These are phyloP conservation scores for Croton setiger DNA, from an alignment of 441 rosid species.

Conservation along the genomic window DNA sequence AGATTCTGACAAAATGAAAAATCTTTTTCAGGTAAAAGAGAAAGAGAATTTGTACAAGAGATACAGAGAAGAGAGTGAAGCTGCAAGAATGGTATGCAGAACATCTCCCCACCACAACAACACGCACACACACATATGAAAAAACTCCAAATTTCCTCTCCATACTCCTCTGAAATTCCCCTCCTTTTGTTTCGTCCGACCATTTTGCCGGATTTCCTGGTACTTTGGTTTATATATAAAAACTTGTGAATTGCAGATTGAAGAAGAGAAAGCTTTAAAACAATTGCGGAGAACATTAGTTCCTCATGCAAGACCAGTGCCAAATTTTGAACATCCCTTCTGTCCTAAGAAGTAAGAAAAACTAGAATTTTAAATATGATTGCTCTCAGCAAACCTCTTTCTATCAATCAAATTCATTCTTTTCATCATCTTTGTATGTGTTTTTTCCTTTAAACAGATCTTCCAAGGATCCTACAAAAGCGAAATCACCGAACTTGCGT, in stretches of 20 bases:
- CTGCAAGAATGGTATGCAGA: conserved; percentile 64
- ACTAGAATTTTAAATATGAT: not conserved
- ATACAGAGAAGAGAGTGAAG: conserved; percentile 89
- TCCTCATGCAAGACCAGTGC: conserved; percentile 88
- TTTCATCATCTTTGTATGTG: not conserved
- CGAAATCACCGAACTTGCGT: conserved; percentile 67
- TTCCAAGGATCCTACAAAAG: conserved; percentile 60
- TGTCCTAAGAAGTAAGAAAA: conserved; percentile 70
- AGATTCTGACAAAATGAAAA: not conserved
- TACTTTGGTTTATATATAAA: too few species aligned
- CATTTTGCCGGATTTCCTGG: too few species aligned
- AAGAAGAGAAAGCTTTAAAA: conserved; percentile 89
- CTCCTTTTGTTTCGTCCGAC: too few species aligned
- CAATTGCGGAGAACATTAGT: conserved; percentile 89
- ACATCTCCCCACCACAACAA: too few species aligned
- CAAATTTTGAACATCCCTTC: conserved; percentile 84
- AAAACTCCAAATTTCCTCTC: too few species aligned
- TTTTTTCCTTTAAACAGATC: conserved; percentile 42
- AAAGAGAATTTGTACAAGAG: conserved; percentile 83
- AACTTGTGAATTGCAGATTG: conserved; percentile 38
- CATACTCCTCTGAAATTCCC: too few species aligned
- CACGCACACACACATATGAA: too few species aligned
- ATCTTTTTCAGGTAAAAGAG: conserved; percentile 67
- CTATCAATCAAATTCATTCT: not conserved
- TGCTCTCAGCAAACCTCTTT: not conserved